Evolutionary conservation across 169 alveolate genomes (phyloP).

Genomic region (Plasmodium vivax): DNA sequence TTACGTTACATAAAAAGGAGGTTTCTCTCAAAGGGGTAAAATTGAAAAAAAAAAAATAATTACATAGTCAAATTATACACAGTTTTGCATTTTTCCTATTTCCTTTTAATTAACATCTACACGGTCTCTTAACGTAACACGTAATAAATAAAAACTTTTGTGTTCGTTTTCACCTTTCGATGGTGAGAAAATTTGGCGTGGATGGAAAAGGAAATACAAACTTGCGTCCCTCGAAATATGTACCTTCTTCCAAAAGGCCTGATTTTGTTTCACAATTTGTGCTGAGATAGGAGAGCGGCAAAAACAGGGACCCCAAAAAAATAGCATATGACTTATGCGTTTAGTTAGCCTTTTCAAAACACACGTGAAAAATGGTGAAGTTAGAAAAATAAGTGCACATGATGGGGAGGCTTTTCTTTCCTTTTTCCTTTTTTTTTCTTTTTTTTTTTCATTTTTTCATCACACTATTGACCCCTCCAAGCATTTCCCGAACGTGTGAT

Average conservation of each 20-base stretch:
- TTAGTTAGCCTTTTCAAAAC: neutral
- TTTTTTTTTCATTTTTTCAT: neutral
- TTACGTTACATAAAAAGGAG: neutral
- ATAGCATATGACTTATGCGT: neutral
- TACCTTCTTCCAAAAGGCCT: neutral
- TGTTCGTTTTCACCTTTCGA: neutral
- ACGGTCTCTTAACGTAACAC: neutral
- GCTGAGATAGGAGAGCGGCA: neutral
- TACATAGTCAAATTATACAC: neutral
- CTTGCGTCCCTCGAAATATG: neutral
- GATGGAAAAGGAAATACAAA: neutral
- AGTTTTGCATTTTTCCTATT: neutral
- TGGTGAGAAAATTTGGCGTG: neutral
- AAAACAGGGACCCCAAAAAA: neutral
- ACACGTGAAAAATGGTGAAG: neutral
- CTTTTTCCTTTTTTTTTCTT: neutral
- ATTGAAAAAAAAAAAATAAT: neutral
- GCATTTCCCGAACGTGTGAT: neutral
- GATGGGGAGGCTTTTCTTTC: neutral
- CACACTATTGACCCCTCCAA: neutral
- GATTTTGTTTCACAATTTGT: neutral
- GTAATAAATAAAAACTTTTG: neutral
- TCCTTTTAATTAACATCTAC: neutral
- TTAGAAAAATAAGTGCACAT: slow-evolving; percentile 5
- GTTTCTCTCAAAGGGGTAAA: neutral